Evolutionary conservation across 1,139 yeast genomes (phyloP).

Genomic region (Nadsonia starkeyi-henricii): DNA sequence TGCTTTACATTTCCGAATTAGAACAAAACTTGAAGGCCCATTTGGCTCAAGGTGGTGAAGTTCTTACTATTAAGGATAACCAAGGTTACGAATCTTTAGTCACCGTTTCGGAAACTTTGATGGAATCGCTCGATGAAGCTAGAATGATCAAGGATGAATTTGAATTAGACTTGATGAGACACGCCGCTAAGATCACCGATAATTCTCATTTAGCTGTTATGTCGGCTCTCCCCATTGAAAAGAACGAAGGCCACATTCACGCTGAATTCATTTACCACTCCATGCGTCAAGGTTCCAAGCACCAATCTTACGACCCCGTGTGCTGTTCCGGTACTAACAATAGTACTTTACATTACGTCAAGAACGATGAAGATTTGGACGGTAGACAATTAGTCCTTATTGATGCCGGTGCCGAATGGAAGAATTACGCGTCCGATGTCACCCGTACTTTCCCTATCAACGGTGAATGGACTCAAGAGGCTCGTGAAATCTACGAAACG

Average conservation of each 20-base stretch:
- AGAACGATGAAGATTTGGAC: slow-evolving; percentile 54
- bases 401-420: slow-evolving; percentile 98
- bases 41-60: slow-evolving; percentile 13
- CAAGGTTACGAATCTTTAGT: slow-evolving; percentile 14
- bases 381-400: slow-evolving; percentile 57
- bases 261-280: slow-evolving; percentile 94
- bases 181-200: slow-evolving; percentile 76
- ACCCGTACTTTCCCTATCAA: slow-evolving; percentile 88
- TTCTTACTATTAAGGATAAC: slow-evolving; percentile 29
- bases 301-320: slow-evolving; percentile 84
- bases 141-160: slow-evolving; percentile 71
- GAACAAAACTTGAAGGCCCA: slow-evolving; percentile 20
- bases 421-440: slow-evolving; percentile 81
- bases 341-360: slow-evolving; percentile 80
- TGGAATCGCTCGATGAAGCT: slow-evolving; percentile 70
- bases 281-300: slow-evolving; percentile 81
- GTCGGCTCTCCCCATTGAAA: slow-evolving; percentile 82
- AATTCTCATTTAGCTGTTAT: slow-evolving; percentile 82
- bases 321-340: slow-evolving; percentile 91
- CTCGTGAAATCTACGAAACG: slow-evolving; percentile 65
- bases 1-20: slow-evolving; percentile 43
- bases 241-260: slow-evolving; percentile 80
- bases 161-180: slow-evolving; percentile 61
- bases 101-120: slow-evolving; percentile 13
- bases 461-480: slow-evolving; percentile 84